phyloP scores from a whole-genome alignment of 164 flowering plant genomes.

The Houttuynia cordata region DNA sequence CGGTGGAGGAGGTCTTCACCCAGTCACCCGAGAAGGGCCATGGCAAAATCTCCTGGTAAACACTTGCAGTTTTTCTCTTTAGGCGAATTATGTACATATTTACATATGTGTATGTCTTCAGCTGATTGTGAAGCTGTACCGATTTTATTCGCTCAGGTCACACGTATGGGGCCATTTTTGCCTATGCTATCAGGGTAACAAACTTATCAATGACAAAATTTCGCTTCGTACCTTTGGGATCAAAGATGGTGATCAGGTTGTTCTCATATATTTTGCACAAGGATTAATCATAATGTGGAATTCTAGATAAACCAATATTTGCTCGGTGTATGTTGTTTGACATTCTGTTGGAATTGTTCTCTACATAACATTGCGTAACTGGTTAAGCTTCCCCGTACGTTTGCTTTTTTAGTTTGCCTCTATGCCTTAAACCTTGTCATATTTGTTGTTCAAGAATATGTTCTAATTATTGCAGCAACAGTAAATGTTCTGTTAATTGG shows the following conservation, averaged over 20 bases:
- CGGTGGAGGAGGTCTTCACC: constrained; percentile 58
- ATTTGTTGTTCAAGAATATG: too few species aligned
- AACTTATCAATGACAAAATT: constrained; percentile 41
- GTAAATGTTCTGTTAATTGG: too few species aligned
- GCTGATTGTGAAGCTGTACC: background rate
- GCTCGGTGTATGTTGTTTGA: background rate
- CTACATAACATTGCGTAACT: too few species aligned
- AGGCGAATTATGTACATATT: background rate
- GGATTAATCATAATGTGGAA: background rate
- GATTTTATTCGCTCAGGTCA: constrained; percentile 32
- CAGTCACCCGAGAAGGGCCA: constrained; percentile 38
- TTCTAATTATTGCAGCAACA: too few species aligned
- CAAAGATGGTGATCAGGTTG: constrained; percentile 85
- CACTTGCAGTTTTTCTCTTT: background rate
- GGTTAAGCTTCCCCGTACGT: too few species aligned
- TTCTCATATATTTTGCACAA: background rate
- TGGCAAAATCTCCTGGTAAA: constrained; percentile 69
- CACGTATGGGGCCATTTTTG: constrained; percentile 94
- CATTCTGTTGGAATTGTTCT: too few species aligned
- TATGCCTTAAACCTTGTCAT: too few species aligned
- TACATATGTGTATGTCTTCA: too few species aligned
- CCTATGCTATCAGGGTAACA: constrained; percentile 47
- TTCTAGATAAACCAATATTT: background rate
- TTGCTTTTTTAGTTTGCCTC: too few species aligned
- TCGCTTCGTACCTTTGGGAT: constrained; percentile 35